These are phyloP conservation scores for Dissoconium aciculare DNA, from an alignment of 2,329 filamentous ascomycete genomes.

Conservation along the genomic window DNA sequence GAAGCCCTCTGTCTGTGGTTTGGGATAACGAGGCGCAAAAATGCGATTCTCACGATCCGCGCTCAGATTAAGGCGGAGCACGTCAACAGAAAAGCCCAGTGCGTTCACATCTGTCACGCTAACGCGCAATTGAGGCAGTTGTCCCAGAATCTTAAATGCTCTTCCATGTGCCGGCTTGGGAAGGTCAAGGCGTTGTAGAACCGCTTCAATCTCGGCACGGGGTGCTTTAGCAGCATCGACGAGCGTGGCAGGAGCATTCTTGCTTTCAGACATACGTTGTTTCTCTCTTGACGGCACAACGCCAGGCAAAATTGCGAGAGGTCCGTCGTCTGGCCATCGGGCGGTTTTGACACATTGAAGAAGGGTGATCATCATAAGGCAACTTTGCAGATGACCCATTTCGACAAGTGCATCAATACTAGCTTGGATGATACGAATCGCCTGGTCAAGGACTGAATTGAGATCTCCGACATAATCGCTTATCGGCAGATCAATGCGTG, in stretches of 20 bases:
- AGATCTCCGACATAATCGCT: conserved; percentile 95
- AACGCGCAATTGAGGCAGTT: conserved; percentile 56
- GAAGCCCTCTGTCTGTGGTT: conserved; percentile 86
- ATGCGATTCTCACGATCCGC: conserved; percentile 55
- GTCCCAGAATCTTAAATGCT: conserved; percentile 45
- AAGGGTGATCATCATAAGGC: conserved; percentile 65
- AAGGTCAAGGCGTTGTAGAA: conserved; percentile 39
- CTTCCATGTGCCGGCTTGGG: conserved; percentile 30
- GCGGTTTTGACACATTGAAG: conserved; percentile 88
- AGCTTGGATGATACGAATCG: conserved; percentile 91
- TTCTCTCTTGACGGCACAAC: conserved; percentile 36
- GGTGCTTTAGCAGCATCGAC: conserved; percentile 27
- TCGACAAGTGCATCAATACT: conserved; percentile 88
- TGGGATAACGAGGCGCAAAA: conserved; percentile 80
- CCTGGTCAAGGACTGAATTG: conserved; percentile 75
- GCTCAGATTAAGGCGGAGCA: conserved; percentile 53
- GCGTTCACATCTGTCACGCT: conserved; percentile 46
- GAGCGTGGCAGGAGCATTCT: conserved; percentile 23
- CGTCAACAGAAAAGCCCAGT: conserved; percentile 44
- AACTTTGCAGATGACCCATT: conserved; percentile 64
- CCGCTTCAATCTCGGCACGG: conserved; percentile 17
- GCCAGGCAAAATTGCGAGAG: conserved; percentile 65
- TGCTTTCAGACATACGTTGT: conserved; percentile 26
- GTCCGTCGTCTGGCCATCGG: conserved; percentile 72
- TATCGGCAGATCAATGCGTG: conserved; percentile 80